Percentiles rank a stretch among this genome's conserved stretches.
Conservation (phyloP, 768 basidiomycete genomes). For the Filobasidium wieringae region DNA sequence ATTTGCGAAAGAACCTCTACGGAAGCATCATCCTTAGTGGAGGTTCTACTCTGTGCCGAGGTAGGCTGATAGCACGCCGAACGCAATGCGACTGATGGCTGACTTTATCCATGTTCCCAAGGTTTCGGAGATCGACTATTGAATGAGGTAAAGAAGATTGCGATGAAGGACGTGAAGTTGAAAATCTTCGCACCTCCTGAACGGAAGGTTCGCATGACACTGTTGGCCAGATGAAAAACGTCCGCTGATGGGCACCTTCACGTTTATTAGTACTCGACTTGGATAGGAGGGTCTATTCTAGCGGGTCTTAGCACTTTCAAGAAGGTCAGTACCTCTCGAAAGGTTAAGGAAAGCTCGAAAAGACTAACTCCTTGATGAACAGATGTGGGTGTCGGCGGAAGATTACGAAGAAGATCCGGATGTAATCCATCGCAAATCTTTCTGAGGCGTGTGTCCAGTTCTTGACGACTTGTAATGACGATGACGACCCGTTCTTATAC, state of each 20-base stretch:
- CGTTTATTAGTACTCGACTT: constrained; percentile 34
- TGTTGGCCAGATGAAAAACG: background rate
- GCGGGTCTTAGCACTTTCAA: constrained; percentile 95
- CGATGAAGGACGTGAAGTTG: constrained; percentile 86
- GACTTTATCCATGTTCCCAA: constrained; percentile 22
- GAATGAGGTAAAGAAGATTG: constrained; percentile 92
- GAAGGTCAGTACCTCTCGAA: constrained; percentile 49
- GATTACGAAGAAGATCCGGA: constrained; percentile 99
- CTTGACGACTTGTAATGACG: constrained; percentile 1
- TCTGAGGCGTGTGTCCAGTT: constrained; percentile 12
- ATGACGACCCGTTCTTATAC: constrained; percentile 3
- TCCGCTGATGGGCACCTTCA: background rate
- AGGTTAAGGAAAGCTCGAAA: constrained; percentile 6
- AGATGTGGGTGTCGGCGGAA: constrained; percentile 99
- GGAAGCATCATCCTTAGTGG: constrained; percentile 95
- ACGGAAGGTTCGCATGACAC: constrained; percentile 51
- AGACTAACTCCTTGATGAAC: constrained; percentile 10
- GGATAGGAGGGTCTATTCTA: constrained; percentile 79
- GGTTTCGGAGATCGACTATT: constrained; percentile 93
- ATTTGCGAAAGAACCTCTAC: constrained; percentile 86
- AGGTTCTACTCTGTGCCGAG: constrained; percentile 88
- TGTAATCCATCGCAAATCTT: constrained; percentile 87
- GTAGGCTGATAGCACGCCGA: constrained; percentile 40
- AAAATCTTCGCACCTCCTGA: constrained; percentile 99
- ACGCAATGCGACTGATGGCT: background rate